Percentiles rank a stretch among this genome's conserved stretches.
These are phyloP conservation scores for Monosporascus sp. DNA, from an alignment of 2,329 filamentous ascomycete genomes.

Conservation along the genomic window DNA sequence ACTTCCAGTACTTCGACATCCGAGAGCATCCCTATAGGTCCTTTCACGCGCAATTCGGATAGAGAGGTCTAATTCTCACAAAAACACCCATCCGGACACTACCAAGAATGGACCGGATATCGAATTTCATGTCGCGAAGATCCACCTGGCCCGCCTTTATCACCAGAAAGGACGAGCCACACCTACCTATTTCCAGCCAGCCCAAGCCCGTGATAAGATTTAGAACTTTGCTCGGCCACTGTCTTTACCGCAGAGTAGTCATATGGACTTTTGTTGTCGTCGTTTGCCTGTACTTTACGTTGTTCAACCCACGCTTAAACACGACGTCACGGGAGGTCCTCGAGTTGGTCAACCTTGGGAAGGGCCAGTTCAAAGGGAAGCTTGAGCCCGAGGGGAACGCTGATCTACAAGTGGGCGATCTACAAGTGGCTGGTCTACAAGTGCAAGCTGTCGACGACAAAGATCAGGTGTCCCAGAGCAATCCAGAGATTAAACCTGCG, in stretches of 20 bases:
- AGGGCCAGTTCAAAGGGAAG: slow-evolving; percentile 7
- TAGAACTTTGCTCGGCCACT: slow-evolving; percentile 43
- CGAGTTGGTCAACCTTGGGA: slow-evolving; percentile 21
- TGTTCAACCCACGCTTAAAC: slow-evolving; percentile 29
- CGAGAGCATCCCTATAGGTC: slow-evolving; percentile 14
- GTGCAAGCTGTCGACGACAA: slow-evolving; percentile 10
- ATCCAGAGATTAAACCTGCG: slow-evolving; percentile 3
- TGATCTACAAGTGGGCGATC: slow-evolving; percentile 5
- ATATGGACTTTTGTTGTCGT: slow-evolving; percentile 42
- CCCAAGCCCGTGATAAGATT: slow-evolving; percentile 35
- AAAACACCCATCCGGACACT: neutral
- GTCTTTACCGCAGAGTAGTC: slow-evolving; percentile 46
- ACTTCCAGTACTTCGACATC: neutral
- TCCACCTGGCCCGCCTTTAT: slow-evolving; percentile 10
- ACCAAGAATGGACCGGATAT: slow-evolving; percentile 19
- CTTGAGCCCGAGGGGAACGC: slow-evolving; percentile 5
- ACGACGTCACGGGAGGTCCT: slow-evolving; percentile 21
- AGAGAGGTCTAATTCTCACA: neutral
- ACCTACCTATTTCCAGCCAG: slow-evolving; percentile 24
- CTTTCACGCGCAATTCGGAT: slow-evolving; percentile 4
- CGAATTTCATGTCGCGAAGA: slow-evolving; percentile 18
- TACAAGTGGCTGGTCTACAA: slow-evolving; percentile 11
- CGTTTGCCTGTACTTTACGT: slow-evolving; percentile 33
- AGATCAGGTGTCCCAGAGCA: slow-evolving; percentile 1
- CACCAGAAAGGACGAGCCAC: slow-evolving; percentile 17